A percentile compares a stretch with the other conserved stretches of the same genome.
Conservation (phyloP, 768 basidiomycete genomes). For the Mycena vitilis region DNA sequence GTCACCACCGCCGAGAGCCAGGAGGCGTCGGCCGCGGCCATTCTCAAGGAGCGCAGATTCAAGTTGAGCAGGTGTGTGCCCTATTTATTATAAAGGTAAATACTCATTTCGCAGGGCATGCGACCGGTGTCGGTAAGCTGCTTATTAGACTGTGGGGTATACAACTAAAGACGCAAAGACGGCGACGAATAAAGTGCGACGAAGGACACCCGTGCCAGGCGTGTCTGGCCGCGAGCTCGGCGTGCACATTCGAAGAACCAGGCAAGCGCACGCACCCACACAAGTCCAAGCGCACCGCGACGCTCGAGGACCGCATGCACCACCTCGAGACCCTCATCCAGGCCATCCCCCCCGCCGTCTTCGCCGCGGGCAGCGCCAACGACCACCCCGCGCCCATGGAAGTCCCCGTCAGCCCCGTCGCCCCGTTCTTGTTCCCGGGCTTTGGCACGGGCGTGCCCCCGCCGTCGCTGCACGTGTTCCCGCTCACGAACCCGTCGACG, state of each 20-base stretch:
- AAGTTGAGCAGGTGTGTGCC: slow-evolving; percentile 82
- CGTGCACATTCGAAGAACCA: slow-evolving; percentile 89
- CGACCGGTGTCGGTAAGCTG: slow-evolving; percentile 88
- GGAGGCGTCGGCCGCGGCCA: slow-evolving; percentile 54
- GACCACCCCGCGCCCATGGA: slow-evolving; percentile 48
- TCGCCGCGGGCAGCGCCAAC: slow-evolving; percentile 66
- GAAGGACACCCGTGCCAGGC: slow-evolving; percentile 92
- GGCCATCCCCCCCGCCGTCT: slow-evolving; percentile 85
- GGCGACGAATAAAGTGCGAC: slow-evolving; percentile 88
- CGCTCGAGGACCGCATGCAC: slow-evolving; percentile 90
- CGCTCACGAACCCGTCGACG: slow-evolving; percentile 83
- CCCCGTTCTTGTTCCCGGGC: slow-evolving; percentile 56
- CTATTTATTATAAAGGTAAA: slow-evolving; percentile 14
- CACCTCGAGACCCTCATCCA: slow-evolving; percentile 88
- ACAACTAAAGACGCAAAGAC: slow-evolving; percentile 55
- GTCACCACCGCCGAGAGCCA: slow-evolving; percentile 60
- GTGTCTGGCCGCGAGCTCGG: slow-evolving; percentile 83
- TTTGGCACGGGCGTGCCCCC: slow-evolving; percentile 75
- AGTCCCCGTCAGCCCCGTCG: slow-evolving; percentile 46
- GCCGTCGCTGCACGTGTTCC: slow-evolving; percentile 80
- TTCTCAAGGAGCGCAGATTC: slow-evolving; percentile 85
- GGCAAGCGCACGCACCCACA: slow-evolving; percentile 88
- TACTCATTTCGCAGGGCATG: slow-evolving; percentile 69
- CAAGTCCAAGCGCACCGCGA: slow-evolving; percentile 90
- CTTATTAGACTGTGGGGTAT: not conserved